Conservation (phyloP, 208 protist species). For the Trypanosoma brucei region DNA sequence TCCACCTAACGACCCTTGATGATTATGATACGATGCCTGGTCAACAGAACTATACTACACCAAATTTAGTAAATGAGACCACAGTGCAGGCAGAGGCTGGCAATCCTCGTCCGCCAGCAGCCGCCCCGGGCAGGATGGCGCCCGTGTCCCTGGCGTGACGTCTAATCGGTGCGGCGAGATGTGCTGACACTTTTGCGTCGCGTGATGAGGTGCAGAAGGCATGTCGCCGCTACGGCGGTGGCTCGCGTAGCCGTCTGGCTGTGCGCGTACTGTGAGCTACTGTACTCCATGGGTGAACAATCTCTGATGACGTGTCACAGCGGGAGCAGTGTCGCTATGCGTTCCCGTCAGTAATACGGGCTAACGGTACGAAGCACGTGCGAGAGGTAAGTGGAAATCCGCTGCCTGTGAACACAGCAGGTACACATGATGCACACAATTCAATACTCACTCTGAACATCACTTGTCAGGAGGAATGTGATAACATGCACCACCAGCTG, state of each 20-base stretch:
- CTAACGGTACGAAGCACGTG: slow-evolving; percentile 29
- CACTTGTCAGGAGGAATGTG: slow-evolving; percentile 14
- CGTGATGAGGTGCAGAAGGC: background rate
- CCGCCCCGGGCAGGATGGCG: slow-evolving; percentile 4
- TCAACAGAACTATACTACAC: slow-evolving; percentile 9
- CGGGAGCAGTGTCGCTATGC: slow-evolving; percentile 31
- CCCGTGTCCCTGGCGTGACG: slow-evolving; percentile 1
- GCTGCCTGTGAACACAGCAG: background rate
- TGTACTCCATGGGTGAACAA: slow-evolving; percentile 5
- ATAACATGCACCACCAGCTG: slow-evolving; percentile 35
- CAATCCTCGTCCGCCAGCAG: background rate
- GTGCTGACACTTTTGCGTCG: background rate
- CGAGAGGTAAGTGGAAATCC: slow-evolving; percentile 3
- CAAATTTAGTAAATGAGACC: slow-evolving; percentile 6
- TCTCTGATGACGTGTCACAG: slow-evolving; percentile 4
- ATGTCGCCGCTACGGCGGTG: background rate
- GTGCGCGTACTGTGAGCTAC: slow-evolving; percentile 1
- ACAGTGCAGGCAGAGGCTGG: background rate
- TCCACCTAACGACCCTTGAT: slow-evolving; percentile 8
- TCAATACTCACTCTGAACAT: slow-evolving; percentile 26
- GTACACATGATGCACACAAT: slow-evolving; percentile 19
- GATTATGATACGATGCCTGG: slow-evolving; percentile 6
- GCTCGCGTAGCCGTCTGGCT: slow-evolving; percentile 1
- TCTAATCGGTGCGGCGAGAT: slow-evolving; percentile 6
- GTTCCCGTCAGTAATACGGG: slow-evolving; percentile 18